A percentile compares a stretch with the other conserved stretches of the same genome.
phyloP scores from a whole-genome alignment of 768 basidiomycete species.

The Nidula microcarpa region DNA sequence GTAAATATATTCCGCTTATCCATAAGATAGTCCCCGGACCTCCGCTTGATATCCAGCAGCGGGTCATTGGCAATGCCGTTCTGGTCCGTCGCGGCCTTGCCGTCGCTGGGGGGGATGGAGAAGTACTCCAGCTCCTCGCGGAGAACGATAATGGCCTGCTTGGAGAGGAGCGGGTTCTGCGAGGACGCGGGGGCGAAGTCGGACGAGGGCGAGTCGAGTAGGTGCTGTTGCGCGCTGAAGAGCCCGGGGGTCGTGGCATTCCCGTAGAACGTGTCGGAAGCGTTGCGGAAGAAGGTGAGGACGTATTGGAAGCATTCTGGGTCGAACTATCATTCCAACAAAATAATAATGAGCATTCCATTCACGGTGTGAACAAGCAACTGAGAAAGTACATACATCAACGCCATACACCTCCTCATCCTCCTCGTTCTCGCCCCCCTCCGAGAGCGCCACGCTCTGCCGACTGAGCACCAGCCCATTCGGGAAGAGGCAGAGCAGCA shows the following conservation, averaged over 20 bases:
- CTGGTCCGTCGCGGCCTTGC: constrained; percentile 62
- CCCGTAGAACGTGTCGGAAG: constrained; percentile 92
- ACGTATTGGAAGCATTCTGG: constrained; percentile 95
- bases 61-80: constrained; percentile 77
- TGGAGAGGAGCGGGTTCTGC: constrained; percentile 89
- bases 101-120: constrained; percentile 80
- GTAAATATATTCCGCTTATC: constrained; percentile 94
- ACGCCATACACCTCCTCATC: constrained; percentile 95
- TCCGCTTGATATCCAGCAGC: constrained; percentile 77
- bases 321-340: constrained; percentile 68
- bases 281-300: constrained; percentile 84
- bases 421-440: constrained; percentile 62
- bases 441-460: constrained; percentile 73
- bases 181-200: constrained; percentile 61
- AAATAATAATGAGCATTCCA: background rate
- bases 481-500: constrained; percentile 93
- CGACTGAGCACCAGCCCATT: constrained; percentile 93
- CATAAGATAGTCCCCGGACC: constrained; percentile 85
- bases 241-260: constrained; percentile 69
- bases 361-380: background rate
- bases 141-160: constrained; percentile 98
- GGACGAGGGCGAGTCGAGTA: constrained; percentile 64
- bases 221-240: constrained; percentile 74
- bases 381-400: constrained; percentile 64
- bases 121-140: constrained; percentile 99